Evolutionary conservation across 345 rosid genomes (phyloP).

Genomic region (Aethionema arabicum): DNA sequence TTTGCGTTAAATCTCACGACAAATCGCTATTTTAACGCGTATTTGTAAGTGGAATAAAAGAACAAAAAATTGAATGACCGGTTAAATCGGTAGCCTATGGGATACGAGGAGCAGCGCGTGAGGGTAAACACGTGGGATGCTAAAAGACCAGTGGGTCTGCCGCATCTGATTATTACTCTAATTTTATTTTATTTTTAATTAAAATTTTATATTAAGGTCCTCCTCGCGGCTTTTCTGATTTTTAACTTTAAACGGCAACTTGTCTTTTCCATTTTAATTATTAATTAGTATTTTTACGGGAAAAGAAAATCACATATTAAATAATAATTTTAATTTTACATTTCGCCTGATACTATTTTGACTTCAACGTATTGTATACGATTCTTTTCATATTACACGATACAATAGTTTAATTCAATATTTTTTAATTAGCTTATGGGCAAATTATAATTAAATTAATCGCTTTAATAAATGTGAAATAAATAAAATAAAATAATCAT

Average conservation of each 20-base stretch:
- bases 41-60: background rate
- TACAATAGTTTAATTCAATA: conserved; percentile 2
- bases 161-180: conserved; percentile 34
- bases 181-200: background rate
- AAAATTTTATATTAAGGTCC: conserved; percentile 3
- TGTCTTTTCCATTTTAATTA: conserved; percentile 26
- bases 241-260: conserved; percentile 33
- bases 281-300: conserved; percentile 13
- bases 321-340: conserved; percentile 5
- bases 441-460: conserved; percentile 14
- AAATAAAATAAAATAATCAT: too few species aligned
- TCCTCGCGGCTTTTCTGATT: conserved; percentile 38
- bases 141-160: conserved; percentile 19
- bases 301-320: conserved; percentile 14
- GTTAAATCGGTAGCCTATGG: conserved; percentile 37
- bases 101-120: conserved; percentile 27
- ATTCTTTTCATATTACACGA: conserved; percentile 33
- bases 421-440: background rate
- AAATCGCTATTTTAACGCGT: background rate
- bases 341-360: conserved; percentile 36
- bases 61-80: conserved; percentile 27
- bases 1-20: too few species aligned
- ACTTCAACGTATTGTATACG: conserved; percentile 33
- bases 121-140: conserved; percentile 36
- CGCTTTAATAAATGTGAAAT: background rate